Percentiles rank a stretch among this genome's conserved stretches.
phyloP scores from a whole-genome alignment of 2,329 filamentous ascomycete species.

The Elsinoe fawcettii region DNA sequence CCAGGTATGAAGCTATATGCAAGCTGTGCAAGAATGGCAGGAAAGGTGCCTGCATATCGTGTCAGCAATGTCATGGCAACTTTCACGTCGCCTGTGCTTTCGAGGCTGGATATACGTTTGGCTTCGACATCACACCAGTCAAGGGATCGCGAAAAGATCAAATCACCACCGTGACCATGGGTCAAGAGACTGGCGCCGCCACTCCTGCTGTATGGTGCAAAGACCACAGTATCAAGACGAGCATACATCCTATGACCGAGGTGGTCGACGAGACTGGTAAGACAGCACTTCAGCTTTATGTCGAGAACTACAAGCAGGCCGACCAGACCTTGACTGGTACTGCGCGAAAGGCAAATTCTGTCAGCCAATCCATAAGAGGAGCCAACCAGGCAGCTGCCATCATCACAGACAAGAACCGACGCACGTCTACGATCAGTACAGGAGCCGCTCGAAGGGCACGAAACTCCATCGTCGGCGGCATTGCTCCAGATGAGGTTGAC shows the following conservation, averaged over 20 bases:
- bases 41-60: conserved; percentile 70
- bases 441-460: conserved; percentile 28
- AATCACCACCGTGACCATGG: conserved; percentile 69
- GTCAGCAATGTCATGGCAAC: conserved; percentile 61
- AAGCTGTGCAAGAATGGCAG: conserved; percentile 66
- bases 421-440: conserved; percentile 31
- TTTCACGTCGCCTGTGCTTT: conserved; percentile 91
- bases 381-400: conserved; percentile 31
- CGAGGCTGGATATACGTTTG: conserved; percentile 71
- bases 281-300: conserved; percentile 79
- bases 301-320: conserved; percentile 86
- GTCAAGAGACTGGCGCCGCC: conserved; percentile 73
- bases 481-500: conserved; percentile 25
- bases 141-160: conserved; percentile 83
- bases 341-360: conserved; percentile 80
- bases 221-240: conserved; percentile 64
- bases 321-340: conserved; percentile 86
- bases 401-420: conserved; percentile 27
- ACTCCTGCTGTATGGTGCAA: conserved; percentile 87
- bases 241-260: conserved; percentile 73
- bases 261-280: conserved; percentile 60
- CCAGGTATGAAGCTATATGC: conserved; percentile 69
- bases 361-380: conserved; percentile 56
- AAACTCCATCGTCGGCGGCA: conserved; percentile 26
- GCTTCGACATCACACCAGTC: conserved; percentile 83